Evolutionary conservation across 2,329 filamentous ascomycete species (phyloP).

Genomic region (Colletotrichum lupini): DNA sequence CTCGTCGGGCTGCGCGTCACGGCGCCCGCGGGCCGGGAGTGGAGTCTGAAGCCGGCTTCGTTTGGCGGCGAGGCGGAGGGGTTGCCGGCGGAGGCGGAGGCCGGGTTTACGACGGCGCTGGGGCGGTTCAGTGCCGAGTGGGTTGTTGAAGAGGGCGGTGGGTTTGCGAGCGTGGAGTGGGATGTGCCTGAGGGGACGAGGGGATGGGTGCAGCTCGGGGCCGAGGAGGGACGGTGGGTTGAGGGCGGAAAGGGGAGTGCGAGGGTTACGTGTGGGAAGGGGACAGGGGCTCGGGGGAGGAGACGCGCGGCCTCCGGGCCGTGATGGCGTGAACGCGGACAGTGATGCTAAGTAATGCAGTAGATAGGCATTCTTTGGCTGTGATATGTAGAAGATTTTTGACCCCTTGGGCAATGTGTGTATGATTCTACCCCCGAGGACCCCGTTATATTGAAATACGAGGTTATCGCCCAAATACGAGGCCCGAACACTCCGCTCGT

Average conservation of each 20-base stretch:
- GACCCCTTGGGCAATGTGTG: too few relatives aligned
- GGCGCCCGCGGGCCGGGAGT: slow-evolving; percentile 24
- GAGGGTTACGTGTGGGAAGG: not conserved
- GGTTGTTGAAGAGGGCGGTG: slow-evolving; percentile 2
- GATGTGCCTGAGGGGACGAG: slow-evolving; percentile 28
- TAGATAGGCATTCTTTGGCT: too few relatives aligned
- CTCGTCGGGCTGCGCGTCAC: slow-evolving; percentile 51
- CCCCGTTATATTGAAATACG: not conserved
- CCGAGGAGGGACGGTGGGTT: slow-evolving; percentile 21
- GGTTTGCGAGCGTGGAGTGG: slow-evolving; percentile 29
- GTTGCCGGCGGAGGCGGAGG: slow-evolving; percentile 22
- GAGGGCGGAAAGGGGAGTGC: slow-evolving; percentile 20
- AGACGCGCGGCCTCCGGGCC: not conserved
- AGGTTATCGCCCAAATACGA: not conserved
- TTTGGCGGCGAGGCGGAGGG: slow-evolving; percentile 10
- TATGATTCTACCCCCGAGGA: not conserved
- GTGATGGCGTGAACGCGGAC: not conserved
- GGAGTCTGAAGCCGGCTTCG: slow-evolving; percentile 30
- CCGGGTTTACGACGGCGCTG: slow-evolving; percentile 32
- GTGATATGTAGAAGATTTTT: too few relatives aligned
- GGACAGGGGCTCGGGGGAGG: not conserved
- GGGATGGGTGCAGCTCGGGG: slow-evolving; percentile 29
- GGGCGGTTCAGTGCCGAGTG: slow-evolving; percentile 29
- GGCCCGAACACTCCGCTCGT: not conserved
- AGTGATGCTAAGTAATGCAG: too few relatives aligned